These are phyloP conservation scores for Exophiala sideris DNA, from an alignment of 2,329 filamentous ascomycete genomes.

Conservation along the genomic window DNA sequence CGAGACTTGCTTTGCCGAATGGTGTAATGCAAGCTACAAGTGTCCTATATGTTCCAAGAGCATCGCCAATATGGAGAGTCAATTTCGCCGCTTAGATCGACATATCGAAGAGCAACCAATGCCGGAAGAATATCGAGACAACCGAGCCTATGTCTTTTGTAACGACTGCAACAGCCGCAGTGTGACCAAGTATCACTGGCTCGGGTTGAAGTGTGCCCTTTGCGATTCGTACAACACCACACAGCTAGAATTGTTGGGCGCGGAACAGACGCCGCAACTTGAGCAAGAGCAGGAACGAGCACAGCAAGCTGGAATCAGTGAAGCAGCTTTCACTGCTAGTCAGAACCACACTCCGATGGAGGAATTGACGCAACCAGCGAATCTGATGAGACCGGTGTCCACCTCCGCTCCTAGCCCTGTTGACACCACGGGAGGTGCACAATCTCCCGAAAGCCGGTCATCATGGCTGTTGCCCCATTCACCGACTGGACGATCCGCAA, in stretches of 20 bases:
- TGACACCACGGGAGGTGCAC: constrained; percentile 25
- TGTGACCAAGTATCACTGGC: constrained; percentile 86
- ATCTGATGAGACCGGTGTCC: constrained; percentile 5
- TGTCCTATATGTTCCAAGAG: constrained; percentile 96
- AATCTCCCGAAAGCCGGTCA: constrained; percentile 25
- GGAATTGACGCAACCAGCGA: constrained; percentile 17
- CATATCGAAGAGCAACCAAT: constrained; percentile 88
- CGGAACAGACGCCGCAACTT: constrained; percentile 28
- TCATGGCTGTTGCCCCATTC: constrained; percentile 35
- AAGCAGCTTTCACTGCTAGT: constrained; percentile 27
- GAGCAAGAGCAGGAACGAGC: constrained; percentile 22
- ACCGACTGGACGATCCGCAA: constrained; percentile 31
- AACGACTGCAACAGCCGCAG: constrained; percentile 92
- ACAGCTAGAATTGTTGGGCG: constrained; percentile 40
- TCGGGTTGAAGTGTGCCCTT: constrained; percentile 79
- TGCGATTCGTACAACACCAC: constrained; percentile 49
- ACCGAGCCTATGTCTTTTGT: constrained; percentile 79
- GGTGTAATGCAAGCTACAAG: constrained; percentile 87
- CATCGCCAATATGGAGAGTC: constrained; percentile 94
- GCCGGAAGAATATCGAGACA: constrained; percentile 77
- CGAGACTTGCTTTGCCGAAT: constrained; percentile 79
- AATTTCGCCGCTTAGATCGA: constrained; percentile 86
- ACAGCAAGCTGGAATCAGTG: constrained; percentile 30
- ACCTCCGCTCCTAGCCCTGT: constrained; percentile 18
- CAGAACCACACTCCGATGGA: constrained; percentile 25